Percentiles rank a stretch among this genome's conserved stretches.
Conservation (phyloP, 306 rosid species). For the Cicer chorassanicum region DNA sequence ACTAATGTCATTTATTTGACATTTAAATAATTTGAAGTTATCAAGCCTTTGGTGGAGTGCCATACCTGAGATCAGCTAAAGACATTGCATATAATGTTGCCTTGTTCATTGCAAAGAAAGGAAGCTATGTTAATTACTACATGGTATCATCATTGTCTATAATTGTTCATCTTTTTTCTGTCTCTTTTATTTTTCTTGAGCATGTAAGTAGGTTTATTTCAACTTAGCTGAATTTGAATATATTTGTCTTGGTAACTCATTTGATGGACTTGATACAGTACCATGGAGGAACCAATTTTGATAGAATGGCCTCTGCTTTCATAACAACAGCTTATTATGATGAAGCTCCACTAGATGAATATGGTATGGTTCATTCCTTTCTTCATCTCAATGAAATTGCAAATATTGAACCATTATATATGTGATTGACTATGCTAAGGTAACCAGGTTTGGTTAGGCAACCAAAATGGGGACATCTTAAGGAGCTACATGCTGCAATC, state of each 20-base stretch:
- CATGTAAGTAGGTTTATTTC: not conserved
- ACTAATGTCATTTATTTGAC: slow-evolving; percentile 31
- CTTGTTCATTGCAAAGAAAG: slow-evolving; percentile 58
- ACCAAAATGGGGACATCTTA: slow-evolving; percentile 84
- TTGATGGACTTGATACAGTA: slow-evolving; percentile 47
- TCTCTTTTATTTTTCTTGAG: not conserved
- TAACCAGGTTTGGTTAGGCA: slow-evolving; percentile 64
- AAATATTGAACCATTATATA: not conserved
- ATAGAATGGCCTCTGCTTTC: slow-evolving; percentile 50
- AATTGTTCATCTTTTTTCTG: slow-evolving; percentile 14
- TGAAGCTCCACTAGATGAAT: slow-evolving; percentile 62
- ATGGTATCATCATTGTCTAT: slow-evolving; percentile 48
- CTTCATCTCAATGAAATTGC: not conserved
- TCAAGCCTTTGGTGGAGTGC: slow-evolving; percentile 54
- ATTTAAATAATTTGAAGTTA: slow-evolving; percentile 43
- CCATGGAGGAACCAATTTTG: slow-evolving; percentile 70
- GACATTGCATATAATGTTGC: slow-evolving; percentile 62
- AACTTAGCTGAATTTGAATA: not conserved
- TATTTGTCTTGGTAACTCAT: not conserved
- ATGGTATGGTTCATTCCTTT: slow-evolving; percentile 48
- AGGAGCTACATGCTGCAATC: slow-evolving; percentile 68
- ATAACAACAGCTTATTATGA: slow-evolving; percentile 56
- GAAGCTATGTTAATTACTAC: slow-evolving; percentile 70
- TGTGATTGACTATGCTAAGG: slow-evolving; percentile 26
- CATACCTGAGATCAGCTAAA: slow-evolving; percentile 56